Conservation (phyloP, 306 rosid genomes). For the Citrullus mucosospermus region DNA sequence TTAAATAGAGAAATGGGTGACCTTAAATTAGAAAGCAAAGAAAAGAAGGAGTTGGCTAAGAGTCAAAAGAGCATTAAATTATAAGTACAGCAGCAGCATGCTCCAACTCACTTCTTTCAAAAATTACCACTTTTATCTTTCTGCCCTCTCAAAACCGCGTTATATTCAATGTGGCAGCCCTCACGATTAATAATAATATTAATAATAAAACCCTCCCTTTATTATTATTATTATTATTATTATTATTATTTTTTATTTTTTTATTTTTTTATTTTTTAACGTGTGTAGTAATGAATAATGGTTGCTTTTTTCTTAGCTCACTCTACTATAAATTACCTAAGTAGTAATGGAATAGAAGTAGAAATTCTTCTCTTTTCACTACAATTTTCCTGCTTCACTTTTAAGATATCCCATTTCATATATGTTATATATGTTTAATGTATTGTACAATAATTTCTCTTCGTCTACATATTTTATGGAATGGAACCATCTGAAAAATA, state of each 20-base stretch:
- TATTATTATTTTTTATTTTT: too few relatives aligned
- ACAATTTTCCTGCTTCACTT: not conserved
- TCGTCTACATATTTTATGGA: not conserved
- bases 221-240: too few relatives aligned
- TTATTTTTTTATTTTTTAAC: too few relatives aligned
- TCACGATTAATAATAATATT: conserved; percentile 2
- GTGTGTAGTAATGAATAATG: not conserved
- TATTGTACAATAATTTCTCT: not conserved
- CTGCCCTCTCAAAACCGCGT: conserved; percentile 58
- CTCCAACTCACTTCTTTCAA: conserved; percentile 31
- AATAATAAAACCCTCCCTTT: not conserved
- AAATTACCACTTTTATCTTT: not conserved
- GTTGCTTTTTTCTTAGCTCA: not conserved
- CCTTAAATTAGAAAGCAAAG: too few relatives aligned
- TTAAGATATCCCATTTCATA: not conserved
- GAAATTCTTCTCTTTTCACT: not conserved
- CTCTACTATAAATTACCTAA: not conserved
- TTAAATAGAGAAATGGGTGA: not conserved
- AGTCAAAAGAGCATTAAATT: conserved; percentile 26
- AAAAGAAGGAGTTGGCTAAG: too few relatives aligned
- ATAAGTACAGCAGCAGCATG: conserved; percentile 6
- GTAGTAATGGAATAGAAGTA: not conserved
- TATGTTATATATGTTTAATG: not conserved
- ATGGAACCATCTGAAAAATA: not conserved
- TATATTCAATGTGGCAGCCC: conserved; percentile 43